phyloP scores from a whole-genome alignment of 2,329 filamentous ascomycete genomes.

The Clathrospora elynae region DNA sequence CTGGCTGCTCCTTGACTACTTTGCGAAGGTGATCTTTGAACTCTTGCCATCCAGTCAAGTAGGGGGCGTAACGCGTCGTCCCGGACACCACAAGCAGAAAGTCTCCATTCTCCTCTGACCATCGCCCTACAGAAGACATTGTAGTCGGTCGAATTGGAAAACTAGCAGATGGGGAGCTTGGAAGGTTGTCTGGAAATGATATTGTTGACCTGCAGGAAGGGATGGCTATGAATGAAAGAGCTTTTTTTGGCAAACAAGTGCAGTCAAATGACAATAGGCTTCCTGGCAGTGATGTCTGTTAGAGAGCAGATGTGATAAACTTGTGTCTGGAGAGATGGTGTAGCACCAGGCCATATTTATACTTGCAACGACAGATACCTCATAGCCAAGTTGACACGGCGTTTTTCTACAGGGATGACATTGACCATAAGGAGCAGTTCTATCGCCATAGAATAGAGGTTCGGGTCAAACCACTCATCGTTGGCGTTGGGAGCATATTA shows the following conservation, averaged over 20 bases:
- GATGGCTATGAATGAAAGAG: too few relatives aligned
- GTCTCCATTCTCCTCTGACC: conserved; percentile 31
- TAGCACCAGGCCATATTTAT: conserved; percentile 3
- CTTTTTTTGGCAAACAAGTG: too few relatives aligned
- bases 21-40: conserved; percentile 47
- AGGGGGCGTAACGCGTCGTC: conserved; percentile 31
- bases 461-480: background rate
- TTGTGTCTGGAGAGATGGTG: background rate
- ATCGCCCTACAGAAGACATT: conserved; percentile 21
- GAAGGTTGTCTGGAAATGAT: too few relatives aligned
- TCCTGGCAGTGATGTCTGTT: background rate
- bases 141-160: background rate
- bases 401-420: too few relatives aligned
- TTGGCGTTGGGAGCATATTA: background rate
- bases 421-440: too few relatives aligned
- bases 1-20: conserved; percentile 43
- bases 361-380: background rate
- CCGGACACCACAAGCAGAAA: conserved; percentile 41
- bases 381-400: background rate
- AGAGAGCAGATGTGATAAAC: background rate
- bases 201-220: too few relatives aligned
- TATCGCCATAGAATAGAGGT: too few relatives aligned
- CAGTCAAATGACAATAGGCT: too few relatives aligned
- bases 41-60: conserved; percentile 42
- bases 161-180: background rate